Conservation (phyloP, 345 rosid species). For the Salix brachista region DNA sequence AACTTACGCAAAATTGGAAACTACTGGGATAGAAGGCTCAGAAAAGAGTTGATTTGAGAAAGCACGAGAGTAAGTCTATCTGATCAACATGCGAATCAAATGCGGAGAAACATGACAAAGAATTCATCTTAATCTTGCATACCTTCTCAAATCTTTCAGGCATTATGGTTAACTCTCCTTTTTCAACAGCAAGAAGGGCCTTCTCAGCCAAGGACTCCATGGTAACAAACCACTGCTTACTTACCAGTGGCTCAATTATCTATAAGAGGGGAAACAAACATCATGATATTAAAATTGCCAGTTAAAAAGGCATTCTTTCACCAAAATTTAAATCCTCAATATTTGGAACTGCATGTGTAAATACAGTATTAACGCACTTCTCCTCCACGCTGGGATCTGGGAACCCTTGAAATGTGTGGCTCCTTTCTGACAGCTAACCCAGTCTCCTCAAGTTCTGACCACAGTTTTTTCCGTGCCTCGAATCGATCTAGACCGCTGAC, state of each 20-base stretch:
- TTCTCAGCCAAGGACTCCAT: constrained; percentile 95
- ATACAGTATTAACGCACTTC: constrained; percentile 51
- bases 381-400: constrained; percentile 98
- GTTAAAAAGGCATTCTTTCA: constrained; percentile 11
- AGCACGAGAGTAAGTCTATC: neutral
- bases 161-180: constrained; percentile 63
- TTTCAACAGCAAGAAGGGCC: constrained; percentile 85
- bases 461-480: constrained; percentile 79
- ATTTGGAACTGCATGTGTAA: constrained; percentile 10
- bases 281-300: constrained; percentile 12
- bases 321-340: neutral
- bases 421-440: constrained; percentile 85
- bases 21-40: neutral
- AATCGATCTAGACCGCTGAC: constrained; percentile 90
- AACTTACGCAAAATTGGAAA: neutral
- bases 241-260: constrained; percentile 91
- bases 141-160: constrained; percentile 99
- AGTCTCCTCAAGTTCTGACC: constrained; percentile 94
- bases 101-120: neutral
- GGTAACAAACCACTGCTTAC: constrained; percentile 96
- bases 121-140: constrained; percentile 10
- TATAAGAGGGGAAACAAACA: constrained; percentile 22
- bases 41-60: neutral
- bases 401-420: constrained; percentile 69
- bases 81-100: neutral